Base-by-base conservation (phyloP, 768 basidiomycete species). In the Ramaria rubella region DNA sequence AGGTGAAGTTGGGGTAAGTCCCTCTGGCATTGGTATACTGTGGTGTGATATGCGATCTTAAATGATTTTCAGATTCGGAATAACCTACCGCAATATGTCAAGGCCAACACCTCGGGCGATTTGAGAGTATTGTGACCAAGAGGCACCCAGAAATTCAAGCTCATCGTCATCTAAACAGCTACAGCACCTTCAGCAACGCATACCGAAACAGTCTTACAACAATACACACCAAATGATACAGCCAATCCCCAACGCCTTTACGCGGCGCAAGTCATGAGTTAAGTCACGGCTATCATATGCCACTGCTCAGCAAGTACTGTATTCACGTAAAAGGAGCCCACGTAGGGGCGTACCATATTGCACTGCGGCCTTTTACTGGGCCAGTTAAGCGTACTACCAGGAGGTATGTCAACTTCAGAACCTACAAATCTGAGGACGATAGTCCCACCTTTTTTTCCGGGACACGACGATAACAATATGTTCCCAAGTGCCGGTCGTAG, bases 151-250 rank as follows among this genome's bases (percentile, higher is more conserved):
- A 58, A 87, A 86, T 38, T 80, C 75, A 24, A 97, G 78, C 68
- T 98, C 94, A 14, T 76, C 73, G 66, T 94, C 86, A 64, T 94
- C 91, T 17, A 94, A 76, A 66, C 90, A 94, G 65, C 90, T 92
- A 63, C 12, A 56, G 45, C 34, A 44, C 38, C 14, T 42, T 61
- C 31, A 60, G 34, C 36, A 7, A n/a, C 14, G 36, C n/a, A 11
- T 42, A 26, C 19, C 26, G 40, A 15, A 42, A 48, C 24, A 26
- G 27, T n/a, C 9, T 12, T 27, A 6, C 12, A 48, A 8, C 51
- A 26, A n/a, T 14, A 68, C 78, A 62, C 59, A 90, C 88, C 93
- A 95, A 27, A 97, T 78, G 54, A 97, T 77, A 65, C 90, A 90
- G 6, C 83, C 77, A 0, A 92, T 87, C 8, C 88, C 83, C 29